Evolutionary conservation across 805 yeast genomes (phyloP), one percentile per base, ranked within the genome.

Genomic region (Wickerhamiella kurtzmanii): DNA sequence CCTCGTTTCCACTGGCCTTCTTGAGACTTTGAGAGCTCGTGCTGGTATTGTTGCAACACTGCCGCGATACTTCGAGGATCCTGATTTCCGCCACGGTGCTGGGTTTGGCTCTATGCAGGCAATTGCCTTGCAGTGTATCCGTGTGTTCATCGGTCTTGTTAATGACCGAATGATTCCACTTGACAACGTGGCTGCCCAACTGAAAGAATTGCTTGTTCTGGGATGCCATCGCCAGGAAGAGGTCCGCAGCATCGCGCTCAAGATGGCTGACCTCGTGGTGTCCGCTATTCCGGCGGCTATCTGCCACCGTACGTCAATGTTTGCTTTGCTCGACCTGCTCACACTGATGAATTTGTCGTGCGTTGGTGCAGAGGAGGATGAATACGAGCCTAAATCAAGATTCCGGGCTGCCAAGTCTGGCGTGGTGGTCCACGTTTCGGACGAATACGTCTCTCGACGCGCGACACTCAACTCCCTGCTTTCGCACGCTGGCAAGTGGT

Each of bases 1-100:
- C 60, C 66, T 92, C 54, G 79, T 95, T 0, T 82, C 97, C 0
- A 72, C 94, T 0, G 69, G 81, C 3, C 72, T 87, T 48, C 70
- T 89, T 35, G 99, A 92, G 66, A 70, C 77, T 17, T 68, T 86
- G 44, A 72, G 99, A 49, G 83, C 83, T 18, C 76, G 73, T 45
- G 70, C 81, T 6, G 97, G 96, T 13, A 80, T 81, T 53, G 82
- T 95, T 53, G 79, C 94, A 0, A 77, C 79, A n/a, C 68, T 78
- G 35, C 71, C 89, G 46, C 71, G 73, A 37, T 92, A 92, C 64
- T 80, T 82, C 55, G 82, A 92, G 1, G 97, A 92, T 59, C 92
- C 95, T 2, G 80, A 94, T 0, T 70, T 85, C 52, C 69, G 73
- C 35, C 74, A 73, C 20, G 73, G 78, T 35, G 84, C 80, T 8